Evolutionary conservation across 2,329 filamentous ascomycete genomes (phyloP).

Genomic region (Akanthomyces lecanii): DNA sequence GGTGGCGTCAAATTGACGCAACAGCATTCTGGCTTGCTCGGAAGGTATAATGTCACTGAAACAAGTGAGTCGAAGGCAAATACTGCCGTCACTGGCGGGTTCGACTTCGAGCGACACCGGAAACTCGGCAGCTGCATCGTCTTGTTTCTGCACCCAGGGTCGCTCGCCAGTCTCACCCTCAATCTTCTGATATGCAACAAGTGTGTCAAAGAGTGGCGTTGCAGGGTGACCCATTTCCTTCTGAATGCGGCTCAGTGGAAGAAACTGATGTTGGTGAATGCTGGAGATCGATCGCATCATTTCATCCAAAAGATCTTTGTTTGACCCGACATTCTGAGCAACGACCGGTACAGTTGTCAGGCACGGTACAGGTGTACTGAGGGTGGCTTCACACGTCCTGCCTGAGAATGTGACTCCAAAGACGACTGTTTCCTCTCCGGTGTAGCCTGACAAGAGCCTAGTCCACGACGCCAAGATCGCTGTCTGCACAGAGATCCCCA

Average conservation of each 20-base stretch:
- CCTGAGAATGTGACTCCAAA: constrained; percentile 82
- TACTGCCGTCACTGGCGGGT: constrained; percentile 39
- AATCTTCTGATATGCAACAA: constrained; percentile 76
- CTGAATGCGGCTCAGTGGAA: constrained; percentile 67
- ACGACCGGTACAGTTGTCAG: constrained; percentile 75
- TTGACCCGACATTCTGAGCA: constrained; percentile 50
- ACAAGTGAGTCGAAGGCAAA: constrained; percentile 65
- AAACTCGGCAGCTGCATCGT: constrained; percentile 71
- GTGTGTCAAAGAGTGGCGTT: constrained; percentile 71
- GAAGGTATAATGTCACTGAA: constrained; percentile 59
- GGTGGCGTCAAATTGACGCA: constrained; percentile 67
- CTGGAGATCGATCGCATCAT: constrained; percentile 64
- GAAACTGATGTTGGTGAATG: constrained; percentile 66
- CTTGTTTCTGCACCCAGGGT: constrained; percentile 59
- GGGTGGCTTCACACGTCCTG: constrained; percentile 57
- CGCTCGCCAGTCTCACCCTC: constrained; percentile 22
- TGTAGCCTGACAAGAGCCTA: constrained; percentile 67
- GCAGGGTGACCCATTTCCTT: constrained; percentile 63
- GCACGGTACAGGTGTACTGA: constrained; percentile 66
- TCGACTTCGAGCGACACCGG: constrained; percentile 77
- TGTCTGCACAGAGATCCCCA: constrained; percentile 71
- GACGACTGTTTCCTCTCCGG: constrained; percentile 67
- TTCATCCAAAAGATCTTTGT: constrained; percentile 51
- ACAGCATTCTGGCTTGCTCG: constrained; percentile 62
- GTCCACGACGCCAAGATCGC: constrained; percentile 76